Evolutionary conservation across 768 basidiomycete genomes (phyloP).

Genomic region (Sistotremastrum niveocremeum): DNA sequence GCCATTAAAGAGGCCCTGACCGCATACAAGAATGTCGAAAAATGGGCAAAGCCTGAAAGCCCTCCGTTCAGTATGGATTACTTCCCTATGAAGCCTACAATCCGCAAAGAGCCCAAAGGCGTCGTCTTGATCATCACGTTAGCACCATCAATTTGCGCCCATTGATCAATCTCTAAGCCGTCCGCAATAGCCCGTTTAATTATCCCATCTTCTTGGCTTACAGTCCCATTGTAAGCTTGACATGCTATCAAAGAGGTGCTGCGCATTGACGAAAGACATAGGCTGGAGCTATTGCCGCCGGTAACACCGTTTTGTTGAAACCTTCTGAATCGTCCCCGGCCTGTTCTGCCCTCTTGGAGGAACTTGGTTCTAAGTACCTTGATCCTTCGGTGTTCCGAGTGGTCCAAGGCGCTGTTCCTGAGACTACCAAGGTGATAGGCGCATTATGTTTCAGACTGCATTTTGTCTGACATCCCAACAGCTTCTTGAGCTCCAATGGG

Average conservation of each 20-base stretch:
- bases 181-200: conserved; percentile 46
- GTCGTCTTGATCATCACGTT: conserved; percentile 55
- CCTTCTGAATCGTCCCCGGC: conserved; percentile 59
- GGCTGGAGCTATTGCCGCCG: conserved; percentile 63
- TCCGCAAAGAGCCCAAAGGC: conserved; percentile 69
- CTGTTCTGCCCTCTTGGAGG: conserved; percentile 41
- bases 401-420: conserved; percentile 52
- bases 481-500: conserved; percentile 65
- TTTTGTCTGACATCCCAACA: background rate
- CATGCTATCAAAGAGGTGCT: conserved; percentile 11
- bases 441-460: too few species aligned
- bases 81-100: conserved; percentile 43
- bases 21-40: conserved; percentile 50
- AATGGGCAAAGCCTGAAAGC: conserved; percentile 58
- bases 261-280: conserved; percentile 12
- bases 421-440: conserved; percentile 34
- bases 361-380: conserved; percentile 63
- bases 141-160: conserved; percentile 13
- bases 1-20: conserved; percentile 36
- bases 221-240: conserved; percentile 20
- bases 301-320: conserved; percentile 59
- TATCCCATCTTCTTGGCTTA: conserved; percentile 53
- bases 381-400: conserved; percentile 53
- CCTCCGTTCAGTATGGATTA: conserved; percentile 44
- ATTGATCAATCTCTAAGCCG: background rate